Evolutionary conservation across 495 filamentous ascomycete genomes (phyloP).

Genomic region (Hypomontagnella submonticulosa): DNA sequence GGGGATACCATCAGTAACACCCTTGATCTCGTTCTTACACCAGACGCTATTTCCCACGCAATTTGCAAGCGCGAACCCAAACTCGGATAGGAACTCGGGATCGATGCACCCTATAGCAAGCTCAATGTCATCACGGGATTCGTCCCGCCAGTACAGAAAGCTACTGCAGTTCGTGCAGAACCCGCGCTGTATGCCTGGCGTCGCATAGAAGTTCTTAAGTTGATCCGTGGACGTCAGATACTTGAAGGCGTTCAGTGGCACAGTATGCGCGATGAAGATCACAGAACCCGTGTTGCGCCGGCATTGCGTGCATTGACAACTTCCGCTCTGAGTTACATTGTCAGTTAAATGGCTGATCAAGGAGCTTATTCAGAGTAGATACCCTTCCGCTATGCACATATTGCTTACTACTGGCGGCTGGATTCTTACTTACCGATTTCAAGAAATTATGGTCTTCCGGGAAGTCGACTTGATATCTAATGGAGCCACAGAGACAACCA

Average conservation of each 20-base stretch:
- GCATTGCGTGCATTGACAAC: conserved; percentile 57
- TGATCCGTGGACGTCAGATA: conserved; percentile 37
- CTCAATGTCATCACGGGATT: conserved; percentile 22
- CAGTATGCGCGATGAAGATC: conserved; percentile 47
- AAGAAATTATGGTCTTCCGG: conserved; percentile 51
- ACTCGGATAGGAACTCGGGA: conserved; percentile 51
- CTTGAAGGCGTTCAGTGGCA: conserved; percentile 30
- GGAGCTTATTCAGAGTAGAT: not conserved
- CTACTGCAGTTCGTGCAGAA: conserved; percentile 54
- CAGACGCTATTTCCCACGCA: conserved; percentile 38
- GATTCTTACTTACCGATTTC: conserved; percentile 35
- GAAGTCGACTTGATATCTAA: conserved; percentile 53
- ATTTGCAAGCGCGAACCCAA: conserved; percentile 47
- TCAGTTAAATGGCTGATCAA: conserved; percentile 4
- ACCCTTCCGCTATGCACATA: no score
- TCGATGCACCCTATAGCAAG: conserved; percentile 52
- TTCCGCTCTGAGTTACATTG: conserved; percentile 37
- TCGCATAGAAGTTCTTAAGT: conserved; percentile 47
- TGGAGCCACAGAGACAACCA: conserved; percentile 54
- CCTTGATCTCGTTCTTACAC: conserved; percentile 53
- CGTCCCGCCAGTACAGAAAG: conserved; percentile 51
- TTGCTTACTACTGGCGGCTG: not conserved
- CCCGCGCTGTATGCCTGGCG: conserved; percentile 46
- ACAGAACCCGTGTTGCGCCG: conserved; percentile 51
- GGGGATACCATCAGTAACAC: conserved; percentile 52